phyloP scores from a whole-genome alignment of 1,139 yeast genomes.

The Wickerhamomyces sp. region DNA sequence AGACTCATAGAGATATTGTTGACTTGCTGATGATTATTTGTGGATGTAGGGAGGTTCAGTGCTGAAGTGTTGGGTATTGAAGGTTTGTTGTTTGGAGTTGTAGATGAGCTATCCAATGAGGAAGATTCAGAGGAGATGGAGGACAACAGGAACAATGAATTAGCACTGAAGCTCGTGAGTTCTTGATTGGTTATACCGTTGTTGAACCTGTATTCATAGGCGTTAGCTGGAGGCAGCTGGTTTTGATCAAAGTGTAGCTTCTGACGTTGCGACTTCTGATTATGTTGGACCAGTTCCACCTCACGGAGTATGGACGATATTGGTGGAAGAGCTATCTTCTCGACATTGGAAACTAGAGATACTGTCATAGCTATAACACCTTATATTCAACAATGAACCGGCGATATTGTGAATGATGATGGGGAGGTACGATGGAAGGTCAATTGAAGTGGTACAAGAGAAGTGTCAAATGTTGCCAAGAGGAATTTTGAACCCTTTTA shows the following conservation, averaged over 20 bases:
- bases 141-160: no score
- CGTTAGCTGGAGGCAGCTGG: no score
- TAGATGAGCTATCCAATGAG: no score
- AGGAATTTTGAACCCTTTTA: slow-evolving; percentile 1
- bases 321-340: slow-evolving; percentile 3
- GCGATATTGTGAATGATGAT: no score
- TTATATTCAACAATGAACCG: no score
- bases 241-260: slow-evolving; percentile 1
- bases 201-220: neutral
- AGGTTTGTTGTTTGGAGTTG: no score
- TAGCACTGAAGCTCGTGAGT: no score
- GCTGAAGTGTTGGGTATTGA: no score
- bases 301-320: slow-evolving; percentile 8
- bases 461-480: slow-evolving; percentile 9
- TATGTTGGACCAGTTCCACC: slow-evolving; percentile 1
- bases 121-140: no score
- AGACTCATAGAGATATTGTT: no score
- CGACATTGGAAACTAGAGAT: neutral
- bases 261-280: neutral
- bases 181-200: neutral
- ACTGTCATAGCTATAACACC: neutral
- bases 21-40: no score
- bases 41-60: no score
- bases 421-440: neutral
- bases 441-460: slow-evolving; percentile 1